Evolutionary conservation across 164 flowering plant species (phyloP).

Genomic region (Chloranthus sessilifolius): DNA sequence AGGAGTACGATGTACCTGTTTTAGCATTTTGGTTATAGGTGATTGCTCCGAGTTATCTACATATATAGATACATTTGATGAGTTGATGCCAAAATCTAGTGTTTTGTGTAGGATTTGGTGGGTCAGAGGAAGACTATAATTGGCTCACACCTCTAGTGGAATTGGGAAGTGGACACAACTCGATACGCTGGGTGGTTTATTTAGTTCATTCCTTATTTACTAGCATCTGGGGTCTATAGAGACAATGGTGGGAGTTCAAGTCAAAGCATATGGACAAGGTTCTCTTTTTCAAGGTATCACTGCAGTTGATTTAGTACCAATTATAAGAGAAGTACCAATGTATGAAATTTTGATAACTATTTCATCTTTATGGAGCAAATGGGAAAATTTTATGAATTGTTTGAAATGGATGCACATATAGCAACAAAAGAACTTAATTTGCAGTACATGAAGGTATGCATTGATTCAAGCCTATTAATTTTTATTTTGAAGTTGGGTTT

Average conservation of each 20-base stretch:
- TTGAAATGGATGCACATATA: too few species aligned
- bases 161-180: conserved; percentile 75
- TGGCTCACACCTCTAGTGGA: conserved; percentile 94
- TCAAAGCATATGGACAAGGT: conserved; percentile 98
- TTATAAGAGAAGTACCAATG: too few species aligned
- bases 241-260: conserved; percentile 99
- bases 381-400: too few species aligned
- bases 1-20: conserved; percentile 51
- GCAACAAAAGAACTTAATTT: too few species aligned
- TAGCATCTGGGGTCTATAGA: conserved; percentile 31
- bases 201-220: too few species aligned
- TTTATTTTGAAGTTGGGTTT: too few species aligned
- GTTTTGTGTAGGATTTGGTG: conserved; percentile 66
- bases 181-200: conserved; percentile 71
- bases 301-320: too few species aligned
- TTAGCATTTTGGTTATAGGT: conserved; percentile 95
- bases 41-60: not conserved
- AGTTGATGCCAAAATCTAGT: not conserved
- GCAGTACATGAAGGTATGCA: too few species aligned
- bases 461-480: too few species aligned
- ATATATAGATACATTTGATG: not conserved
- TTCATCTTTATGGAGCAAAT: too few species aligned
- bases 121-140: conserved; percentile 75
- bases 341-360: too few species aligned
- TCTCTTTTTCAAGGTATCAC: conserved; percentile 81